These are phyloP conservation scores for Lecanicillium sp. DNA, from an alignment of 2,329 filamentous ascomycete genomes.

Conservation along the genomic window DNA sequence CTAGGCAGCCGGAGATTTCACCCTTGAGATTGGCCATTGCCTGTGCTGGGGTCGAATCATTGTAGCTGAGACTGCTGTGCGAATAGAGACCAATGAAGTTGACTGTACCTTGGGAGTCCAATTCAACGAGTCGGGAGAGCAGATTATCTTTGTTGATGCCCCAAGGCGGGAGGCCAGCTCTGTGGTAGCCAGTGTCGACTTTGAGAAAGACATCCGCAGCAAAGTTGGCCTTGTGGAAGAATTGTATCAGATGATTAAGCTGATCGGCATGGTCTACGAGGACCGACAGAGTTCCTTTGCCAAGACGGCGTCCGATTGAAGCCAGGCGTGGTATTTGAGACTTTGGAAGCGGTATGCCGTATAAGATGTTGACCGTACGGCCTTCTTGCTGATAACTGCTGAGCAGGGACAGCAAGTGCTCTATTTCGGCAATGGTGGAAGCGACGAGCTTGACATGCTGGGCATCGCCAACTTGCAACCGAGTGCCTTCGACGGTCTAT, in stretches of 20 bases:
- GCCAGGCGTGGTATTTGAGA: constrained; percentile 48
- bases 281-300: constrained; percentile 41
- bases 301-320: constrained; percentile 37
- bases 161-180: constrained; percentile 48
- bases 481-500: constrained; percentile 49
- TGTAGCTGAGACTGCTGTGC: constrained; percentile 29
- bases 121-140: constrained; percentile 27
- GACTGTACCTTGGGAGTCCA: constrained; percentile 16
- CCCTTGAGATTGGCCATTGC: constrained; percentile 26
- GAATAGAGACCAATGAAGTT: constrained; percentile 26
- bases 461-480: constrained; percentile 45
- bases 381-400: constrained; percentile 27
- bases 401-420: constrained; percentile 46
- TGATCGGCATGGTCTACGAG: constrained; percentile 53
- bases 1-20: constrained; percentile 26
- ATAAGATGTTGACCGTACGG: constrained; percentile 39
- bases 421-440: constrained; percentile 54
- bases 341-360: constrained; percentile 53
- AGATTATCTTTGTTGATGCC: constrained; percentile 33
- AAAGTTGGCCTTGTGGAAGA: constrained; percentile 24
- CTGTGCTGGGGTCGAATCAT: constrained; percentile 20
- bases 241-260: constrained; percentile 27
- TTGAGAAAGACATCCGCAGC: constrained; percentile 48
- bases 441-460: constrained; percentile 45
- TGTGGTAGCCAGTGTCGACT: constrained; percentile 58